Conservation (phyloP, 495 filamentous ascomycete species). For the Trypethelium eluteriae region DNA sequence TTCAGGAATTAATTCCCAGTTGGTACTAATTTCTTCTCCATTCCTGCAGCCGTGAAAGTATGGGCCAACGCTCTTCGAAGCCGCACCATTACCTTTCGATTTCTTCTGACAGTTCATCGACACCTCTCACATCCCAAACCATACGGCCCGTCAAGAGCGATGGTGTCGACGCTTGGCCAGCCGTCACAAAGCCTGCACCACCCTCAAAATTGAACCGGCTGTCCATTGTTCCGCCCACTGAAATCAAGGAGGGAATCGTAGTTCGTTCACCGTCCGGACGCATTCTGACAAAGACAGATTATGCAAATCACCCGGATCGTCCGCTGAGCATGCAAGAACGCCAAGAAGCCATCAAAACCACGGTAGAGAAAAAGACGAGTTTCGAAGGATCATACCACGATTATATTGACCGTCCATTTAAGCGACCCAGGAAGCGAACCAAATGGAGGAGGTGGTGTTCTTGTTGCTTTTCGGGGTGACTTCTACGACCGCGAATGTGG, state of each 20-base stretch:
- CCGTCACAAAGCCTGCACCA: conserved; percentile 27
- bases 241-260: conserved; percentile 20
- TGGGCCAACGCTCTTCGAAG: background rate
- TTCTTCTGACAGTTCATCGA: background rate
- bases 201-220: conserved; percentile 26
- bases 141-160: background rate
- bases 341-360: conserved; percentile 27
- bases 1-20: background rate
- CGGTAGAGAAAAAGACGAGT: conserved; percentile 12
- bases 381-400: background rate
- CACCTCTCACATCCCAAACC: background rate
- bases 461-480: background rate
- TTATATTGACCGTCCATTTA: background rate
- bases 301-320: conserved; percentile 26
- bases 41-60: background rate
- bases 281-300: conserved; percentile 25
- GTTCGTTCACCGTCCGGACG: conserved; percentile 31
- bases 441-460: conserved; percentile 6
- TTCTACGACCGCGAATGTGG: background rate
- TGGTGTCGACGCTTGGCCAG: conserved; percentile 16
- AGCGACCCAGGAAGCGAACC: conserved; percentile 10
- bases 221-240: conserved; percentile 33
- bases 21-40: background rate
- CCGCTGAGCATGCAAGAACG: conserved; percentile 34
- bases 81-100: conserved; percentile 7